phyloP scores from a whole-genome alignment of 2,329 filamentous ascomycete species.

The Pochonia chlamydosporia region DNA sequence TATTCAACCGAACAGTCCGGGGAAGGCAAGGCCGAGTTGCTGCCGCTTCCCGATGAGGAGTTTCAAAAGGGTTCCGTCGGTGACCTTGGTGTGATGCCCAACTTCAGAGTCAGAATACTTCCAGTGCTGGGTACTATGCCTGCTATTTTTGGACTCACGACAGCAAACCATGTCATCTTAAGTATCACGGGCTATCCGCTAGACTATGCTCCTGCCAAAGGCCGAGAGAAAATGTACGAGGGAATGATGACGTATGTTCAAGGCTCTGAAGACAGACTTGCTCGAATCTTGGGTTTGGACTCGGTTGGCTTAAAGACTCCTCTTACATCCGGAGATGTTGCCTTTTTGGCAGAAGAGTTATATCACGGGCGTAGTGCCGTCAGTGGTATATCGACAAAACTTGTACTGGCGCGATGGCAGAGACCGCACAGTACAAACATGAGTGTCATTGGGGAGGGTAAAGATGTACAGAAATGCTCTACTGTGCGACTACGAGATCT shows the following conservation, averaged over 20 bases:
- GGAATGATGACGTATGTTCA: slow-evolving; percentile 71
- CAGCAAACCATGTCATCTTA: slow-evolving; percentile 89
- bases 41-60: slow-evolving; percentile 84
- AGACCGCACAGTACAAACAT: slow-evolving; percentile 56
- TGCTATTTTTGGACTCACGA: slow-evolving; percentile 85
- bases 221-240: slow-evolving; percentile 88
- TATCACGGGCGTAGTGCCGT: slow-evolving; percentile 78
- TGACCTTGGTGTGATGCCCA: slow-evolving; percentile 81
- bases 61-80: slow-evolving; percentile 79
- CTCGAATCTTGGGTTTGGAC: slow-evolving; percentile 34
- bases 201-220: slow-evolving; percentile 76
- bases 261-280: slow-evolving; percentile 70
- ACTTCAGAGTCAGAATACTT: slow-evolving; percentile 91
- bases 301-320: slow-evolving; percentile 70
- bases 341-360: slow-evolving; percentile 85
- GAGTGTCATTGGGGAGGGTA: slow-evolving; percentile 54
- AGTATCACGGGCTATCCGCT: slow-evolving; percentile 76
- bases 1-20: slow-evolving; percentile 88
- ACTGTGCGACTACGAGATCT: slow-evolving; percentile 63
- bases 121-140: slow-evolving; percentile 97
- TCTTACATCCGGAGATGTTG: slow-evolving; percentile 72
- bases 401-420: slow-evolving; percentile 77
- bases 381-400: slow-evolving; percentile 72
- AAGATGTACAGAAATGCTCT: slow-evolving; percentile 73
- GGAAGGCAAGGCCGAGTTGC: slow-evolving; percentile 82